These are phyloP conservation scores for Podila epigama DNA, from an alignment of 192 early-diverging fungal species.

Conservation along the genomic window DNA sequence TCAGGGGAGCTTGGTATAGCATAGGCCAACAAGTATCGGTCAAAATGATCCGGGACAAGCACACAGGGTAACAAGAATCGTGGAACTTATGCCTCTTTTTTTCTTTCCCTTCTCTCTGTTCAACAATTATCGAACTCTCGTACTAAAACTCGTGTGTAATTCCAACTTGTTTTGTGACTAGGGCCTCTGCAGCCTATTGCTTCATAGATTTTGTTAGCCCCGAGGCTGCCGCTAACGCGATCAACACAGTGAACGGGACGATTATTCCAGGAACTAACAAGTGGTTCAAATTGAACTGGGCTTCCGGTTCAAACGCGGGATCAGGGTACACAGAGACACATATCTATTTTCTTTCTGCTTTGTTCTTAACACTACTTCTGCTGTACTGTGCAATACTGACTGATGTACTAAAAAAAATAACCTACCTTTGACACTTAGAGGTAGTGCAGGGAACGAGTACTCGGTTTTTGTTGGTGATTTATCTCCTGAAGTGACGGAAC, in stretches of 20 bases:
- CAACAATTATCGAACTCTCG: background rate
- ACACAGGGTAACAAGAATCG: constrained; percentile 69
- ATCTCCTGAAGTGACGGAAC: constrained; percentile 88
- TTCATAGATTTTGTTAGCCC: constrained; percentile 88
- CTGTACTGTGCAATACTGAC: too few relatives aligned
- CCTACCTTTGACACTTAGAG: constrained; percentile 23
- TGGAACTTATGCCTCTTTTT: too few relatives aligned
- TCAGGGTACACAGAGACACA: too few relatives aligned
- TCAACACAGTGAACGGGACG: constrained; percentile 79
- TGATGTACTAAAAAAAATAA: too few relatives aligned
- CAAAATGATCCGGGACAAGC: constrained; percentile 94
- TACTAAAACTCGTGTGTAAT: background rate
- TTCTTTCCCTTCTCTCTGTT: background rate
- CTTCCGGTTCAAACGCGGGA: constrained; percentile 73
- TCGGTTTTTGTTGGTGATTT: constrained; percentile 98
- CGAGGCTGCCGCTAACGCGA: constrained; percentile 72
- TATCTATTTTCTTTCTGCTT: too few relatives aligned
- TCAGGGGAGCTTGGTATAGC: constrained; percentile 84
- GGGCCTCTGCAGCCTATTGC: constrained; percentile 84
- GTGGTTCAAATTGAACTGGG: constrained; percentile 96
- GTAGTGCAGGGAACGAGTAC: constrained; percentile 79
- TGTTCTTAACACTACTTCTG: too few relatives aligned
- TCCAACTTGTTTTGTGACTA: constrained; percentile 2
- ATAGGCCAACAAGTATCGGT: constrained; percentile 88
- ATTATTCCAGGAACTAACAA: constrained; percentile 84